Evolutionary conservation across 2,329 filamentous ascomycete genomes (phyloP).

Genomic region (Fusarium tjaetaba): DNA sequence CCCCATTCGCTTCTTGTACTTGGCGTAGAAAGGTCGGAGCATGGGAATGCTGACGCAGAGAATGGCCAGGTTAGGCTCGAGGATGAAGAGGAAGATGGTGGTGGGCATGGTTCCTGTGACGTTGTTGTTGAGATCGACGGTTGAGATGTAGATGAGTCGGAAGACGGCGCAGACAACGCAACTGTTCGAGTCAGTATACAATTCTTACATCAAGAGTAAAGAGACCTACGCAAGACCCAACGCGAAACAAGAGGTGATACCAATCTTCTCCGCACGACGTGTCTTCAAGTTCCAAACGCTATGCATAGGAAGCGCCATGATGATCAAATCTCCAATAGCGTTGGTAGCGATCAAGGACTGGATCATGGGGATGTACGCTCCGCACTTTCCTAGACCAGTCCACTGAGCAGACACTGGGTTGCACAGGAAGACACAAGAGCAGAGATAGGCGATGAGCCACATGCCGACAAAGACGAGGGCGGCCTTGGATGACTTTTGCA

Average conservation of each 20-base stretch:
- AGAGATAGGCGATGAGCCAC: slow-evolving; percentile 57
- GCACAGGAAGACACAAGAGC: slow-evolving; percentile 56
- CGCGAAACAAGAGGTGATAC: slow-evolving; percentile 50
- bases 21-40: slow-evolving; percentile 50
- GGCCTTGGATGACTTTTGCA: slow-evolving; percentile 43
- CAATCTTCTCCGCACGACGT: slow-evolving; percentile 49
- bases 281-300: slow-evolving; percentile 53
- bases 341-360: slow-evolving; percentile 52
- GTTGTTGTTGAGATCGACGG: slow-evolving; percentile 49
- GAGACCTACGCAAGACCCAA: slow-evolving; percentile 49
- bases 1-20: slow-evolving; percentile 47
- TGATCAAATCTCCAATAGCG: slow-evolving; percentile 50
- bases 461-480: slow-evolving; percentile 50
- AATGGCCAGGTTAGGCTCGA: slow-evolving; percentile 54
- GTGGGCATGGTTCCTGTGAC: slow-evolving; percentile 54
- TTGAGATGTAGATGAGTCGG: slow-evolving; percentile 51
- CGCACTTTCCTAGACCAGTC: slow-evolving; percentile 48
- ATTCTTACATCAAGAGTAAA: rapidly evolving
- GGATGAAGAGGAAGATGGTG: slow-evolving; percentile 52
- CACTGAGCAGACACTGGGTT: slow-evolving; percentile 56
- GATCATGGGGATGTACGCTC: slow-evolving; percentile 50
- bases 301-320: slow-evolving; percentile 51
- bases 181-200: slow-evolving; percentile 35
- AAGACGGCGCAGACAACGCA: slow-evolving; percentile 52
- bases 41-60: slow-evolving; percentile 56